These are phyloP conservation scores for Prunus yedoensis DNA, from an alignment of 331 rosid species.

Conservation along the genomic window DNA sequence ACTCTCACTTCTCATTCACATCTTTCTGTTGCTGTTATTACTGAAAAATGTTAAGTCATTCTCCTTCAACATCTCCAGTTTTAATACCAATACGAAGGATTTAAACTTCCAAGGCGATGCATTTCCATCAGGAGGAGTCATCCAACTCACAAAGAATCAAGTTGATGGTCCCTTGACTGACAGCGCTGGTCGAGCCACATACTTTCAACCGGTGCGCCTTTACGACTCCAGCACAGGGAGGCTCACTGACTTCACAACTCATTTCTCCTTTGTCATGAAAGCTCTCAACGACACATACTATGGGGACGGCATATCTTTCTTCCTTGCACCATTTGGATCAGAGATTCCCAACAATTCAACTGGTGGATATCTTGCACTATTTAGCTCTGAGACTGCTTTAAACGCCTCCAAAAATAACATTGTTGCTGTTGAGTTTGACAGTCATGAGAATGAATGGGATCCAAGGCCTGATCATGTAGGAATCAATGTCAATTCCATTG, in stretches of 20 bases:
- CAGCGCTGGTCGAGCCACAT: constrained; percentile 49
- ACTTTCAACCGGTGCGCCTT: constrained; percentile 32
- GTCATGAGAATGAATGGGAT: constrained; percentile 35
- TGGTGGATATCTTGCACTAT: constrained; percentile 59
- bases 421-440: constrained; percentile 71
- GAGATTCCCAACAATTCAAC: constrained; percentile 32
- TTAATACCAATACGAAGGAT: constrained; percentile 26
- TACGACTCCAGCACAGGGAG: constrained; percentile 41
- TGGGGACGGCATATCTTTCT: constrained; percentile 67
- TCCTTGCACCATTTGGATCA: constrained; percentile 50
- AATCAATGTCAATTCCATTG: constrained; percentile 53
- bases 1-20: not conserved
- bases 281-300: not conserved
- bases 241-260: constrained; percentile 60
- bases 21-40: constrained; percentile 24
- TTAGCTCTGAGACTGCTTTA: constrained; percentile 28
- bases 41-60: constrained; percentile 23
- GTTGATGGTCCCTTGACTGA: constrained; percentile 27
- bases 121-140: constrained; percentile 31
- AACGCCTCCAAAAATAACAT: constrained; percentile 29
- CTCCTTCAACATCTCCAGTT: constrained; percentile 47
- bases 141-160: constrained; percentile 55
- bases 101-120: constrained; percentile 51
- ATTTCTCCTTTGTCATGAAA: constrained; percentile 46
- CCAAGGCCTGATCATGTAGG: constrained; percentile 54